phyloP scores from a whole-genome alignment of 257 asterid species.

The Thymus mandschuricus region DNA sequence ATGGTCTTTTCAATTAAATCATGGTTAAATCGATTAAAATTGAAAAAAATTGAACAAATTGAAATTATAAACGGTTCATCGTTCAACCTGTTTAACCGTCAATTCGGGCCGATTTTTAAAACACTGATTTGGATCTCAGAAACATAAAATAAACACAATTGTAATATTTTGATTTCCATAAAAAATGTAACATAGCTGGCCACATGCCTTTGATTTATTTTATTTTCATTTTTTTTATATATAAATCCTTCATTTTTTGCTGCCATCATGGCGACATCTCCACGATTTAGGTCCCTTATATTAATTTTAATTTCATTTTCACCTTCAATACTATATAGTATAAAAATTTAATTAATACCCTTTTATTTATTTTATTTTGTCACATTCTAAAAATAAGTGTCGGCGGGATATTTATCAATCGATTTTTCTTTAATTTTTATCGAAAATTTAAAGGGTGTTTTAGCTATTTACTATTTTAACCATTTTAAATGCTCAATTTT shows the following conservation, averaged over 20 bases:
- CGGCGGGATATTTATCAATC: neutral
- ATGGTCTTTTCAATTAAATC: too few relatives aligned
- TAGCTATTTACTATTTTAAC: too few relatives aligned
- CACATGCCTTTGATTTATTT: neutral
- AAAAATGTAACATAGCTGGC: neutral
- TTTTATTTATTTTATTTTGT: neutral
- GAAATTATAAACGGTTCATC: too few relatives aligned
- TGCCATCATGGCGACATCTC: slow-evolving; percentile 11
- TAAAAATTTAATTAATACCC: too few relatives aligned
- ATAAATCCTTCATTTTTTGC: neutral
- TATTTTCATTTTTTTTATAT: neutral
- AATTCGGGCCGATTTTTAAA: too few relatives aligned
- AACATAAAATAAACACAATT: too few relatives aligned
- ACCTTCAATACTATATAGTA: neutral
- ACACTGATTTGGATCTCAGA: too few relatives aligned
- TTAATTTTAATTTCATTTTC: neutral
- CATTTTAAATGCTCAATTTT: too few relatives aligned
- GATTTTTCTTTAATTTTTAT: neutral
- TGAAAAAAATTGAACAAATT: too few relatives aligned
- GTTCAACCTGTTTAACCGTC: too few relatives aligned
- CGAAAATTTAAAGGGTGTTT: too few relatives aligned
- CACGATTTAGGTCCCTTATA: neutral
- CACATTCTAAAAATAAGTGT: neutral
- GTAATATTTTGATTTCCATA: neutral
- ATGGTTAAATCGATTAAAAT: too few relatives aligned